Base-by-base conservation (phyloP, 768 basidiomycete genomes). In the Boletus insuetus region DNA sequence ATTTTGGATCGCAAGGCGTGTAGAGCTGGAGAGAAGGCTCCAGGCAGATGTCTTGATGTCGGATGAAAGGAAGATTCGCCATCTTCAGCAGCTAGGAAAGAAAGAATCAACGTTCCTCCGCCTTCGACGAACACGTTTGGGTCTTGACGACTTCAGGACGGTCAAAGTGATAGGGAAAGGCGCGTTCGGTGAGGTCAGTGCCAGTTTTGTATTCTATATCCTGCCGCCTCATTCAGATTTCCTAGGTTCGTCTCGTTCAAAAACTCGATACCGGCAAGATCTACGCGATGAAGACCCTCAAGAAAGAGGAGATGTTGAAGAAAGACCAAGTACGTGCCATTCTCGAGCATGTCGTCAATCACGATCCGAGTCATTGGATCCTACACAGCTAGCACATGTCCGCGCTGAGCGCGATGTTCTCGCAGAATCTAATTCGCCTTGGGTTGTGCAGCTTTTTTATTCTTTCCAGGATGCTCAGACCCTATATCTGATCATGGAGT, bases 91-190 rank as follows among this genome's bases (percentile, higher is more conserved):
- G 63, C 80, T 91, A 34, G 94, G 93, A 20, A 88, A 87, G 74
- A 91, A 91, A 64, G 94, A 96, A 73, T 87, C 86, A 4, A 89
- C 87, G 8, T 98, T 87, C 71, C 81, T 99, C 54, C 85, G 97
- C 11, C 78, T 98, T 49, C 81, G 87, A 52, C 79, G 96, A 47
- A 98, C 97, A 29, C 91, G 90, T 64, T 80, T 99, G 12, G 93
- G 94, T 3, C 75, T 98, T 54, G 85, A 89, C 58, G 89, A 98
- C 72, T 99, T 99, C 75, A 79, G 87, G 60, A 98, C 96, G 5
- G 93, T 99, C 65, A 98, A 98, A 70, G 94, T 99, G 44, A 99
- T 99, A 62, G 97, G 97, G 20, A 98, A 97, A 74, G 97, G 97
- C 58, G 97, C 97, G 17, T 99, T 99, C 65, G 95, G 97, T 69